Evolutionary conservation across 805 yeast species (phyloP), one percentile per base, ranked within the genome.

Genomic region (Starmerella tilneyi): DNA sequence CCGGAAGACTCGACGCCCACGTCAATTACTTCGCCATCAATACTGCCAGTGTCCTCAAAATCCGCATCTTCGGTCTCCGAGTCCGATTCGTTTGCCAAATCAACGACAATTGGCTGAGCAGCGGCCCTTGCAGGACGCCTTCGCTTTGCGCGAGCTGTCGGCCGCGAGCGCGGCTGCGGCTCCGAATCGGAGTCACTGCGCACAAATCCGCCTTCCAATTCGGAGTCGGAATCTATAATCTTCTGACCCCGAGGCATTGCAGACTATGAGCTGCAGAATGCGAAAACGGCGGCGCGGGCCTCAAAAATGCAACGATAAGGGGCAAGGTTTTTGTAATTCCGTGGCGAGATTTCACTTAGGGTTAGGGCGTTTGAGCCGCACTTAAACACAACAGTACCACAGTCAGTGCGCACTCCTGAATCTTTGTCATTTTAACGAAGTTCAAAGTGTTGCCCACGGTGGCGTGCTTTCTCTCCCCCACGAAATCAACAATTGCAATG

Each of bases 171-270:
- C 15, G n/a, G 19, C 17, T 21, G 16, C 17, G 4, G 22, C 6
- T 21, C 19, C 12, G 28, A 5, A 9, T 34, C 23, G 9, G 31
- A 16, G n/a, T 36, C 41, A 7, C 35, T 35, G 12, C 38, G 46
- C n/a, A 43, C 15, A 15, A 43, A 43, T 4, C 46, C 46, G 9
- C 46, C 46, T 32, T 43, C 46, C 4, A 32, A 24, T 22, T 37
- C 42, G 11, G 37, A 32, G 17, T 41, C 31, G 13, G 37, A 31
- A 9, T 41, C 44, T 5, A 22, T 21, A 12, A 24, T 19, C 31
- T 41, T 23, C 29, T 24, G 39, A 9, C 21, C 17, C 22, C 30
- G 31, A 16, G 41, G 26, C 41, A 37, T 37, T 19, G 33, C 29
- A 4, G 4, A 24, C 5, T 15, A 7, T 8, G 27, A 9, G 8